Conservation (phyloP, 2,329 filamentous ascomycete species). For the Aureobasidium sp. region DNA sequence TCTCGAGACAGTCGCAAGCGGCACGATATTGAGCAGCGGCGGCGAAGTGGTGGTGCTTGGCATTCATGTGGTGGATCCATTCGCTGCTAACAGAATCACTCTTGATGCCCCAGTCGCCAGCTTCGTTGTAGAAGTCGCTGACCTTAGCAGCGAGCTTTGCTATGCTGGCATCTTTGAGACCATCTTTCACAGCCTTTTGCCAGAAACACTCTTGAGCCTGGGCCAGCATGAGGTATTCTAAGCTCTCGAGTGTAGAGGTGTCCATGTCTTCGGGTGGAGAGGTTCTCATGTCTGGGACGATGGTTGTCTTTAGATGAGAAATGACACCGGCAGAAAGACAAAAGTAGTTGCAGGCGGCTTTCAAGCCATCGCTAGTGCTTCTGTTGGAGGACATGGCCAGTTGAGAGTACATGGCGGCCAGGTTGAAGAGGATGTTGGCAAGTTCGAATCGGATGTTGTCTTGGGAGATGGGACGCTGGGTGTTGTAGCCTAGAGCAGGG, state of each 20-base stretch:
- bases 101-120: constrained; percentile 78
- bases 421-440: constrained; percentile 87
- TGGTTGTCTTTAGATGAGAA: constrained; percentile 63
- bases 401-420: constrained; percentile 88
- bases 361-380: constrained; percentile 72
- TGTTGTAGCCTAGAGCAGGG: constrained; percentile 84
- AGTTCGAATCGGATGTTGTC: constrained; percentile 74
- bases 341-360: constrained; percentile 83
- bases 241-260: constrained; percentile 70
- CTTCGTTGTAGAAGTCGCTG: constrained; percentile 80
- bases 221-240: constrained; percentile 77
- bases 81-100: constrained; percentile 85
- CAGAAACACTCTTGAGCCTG: constrained; percentile 97
- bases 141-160: constrained; percentile 86
- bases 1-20: constrained; percentile 85
- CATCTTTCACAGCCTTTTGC: constrained; percentile 93
- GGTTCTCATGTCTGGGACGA: constrained; percentile 76
- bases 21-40: constrained; percentile 90
- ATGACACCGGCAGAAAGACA: constrained; percentile 81
- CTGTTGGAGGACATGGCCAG: constrained; percentile 76
- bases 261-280: constrained; percentile 92
- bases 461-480: constrained; percentile 60
- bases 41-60: constrained; percentile 95
- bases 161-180: constrained; percentile 85
- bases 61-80: constrained; percentile 97